Evolutionary conservation across 192 early-diverging fungal genomes (phyloP), one percentile per base, ranked within the genome.

Genomic region (Entomortierella parvispora): DNA sequence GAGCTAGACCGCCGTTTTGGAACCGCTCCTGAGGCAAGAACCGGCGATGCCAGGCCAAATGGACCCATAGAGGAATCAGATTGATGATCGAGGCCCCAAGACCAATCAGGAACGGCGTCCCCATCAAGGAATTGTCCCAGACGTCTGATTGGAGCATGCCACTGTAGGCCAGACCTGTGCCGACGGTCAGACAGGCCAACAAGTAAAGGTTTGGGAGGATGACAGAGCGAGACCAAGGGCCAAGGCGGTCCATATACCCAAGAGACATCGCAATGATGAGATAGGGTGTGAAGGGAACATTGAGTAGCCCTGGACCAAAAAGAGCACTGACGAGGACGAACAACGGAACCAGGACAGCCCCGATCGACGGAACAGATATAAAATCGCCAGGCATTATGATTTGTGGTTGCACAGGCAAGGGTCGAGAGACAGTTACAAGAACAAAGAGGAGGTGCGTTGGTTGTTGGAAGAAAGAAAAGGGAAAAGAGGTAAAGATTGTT

Each of bases 241-340:
- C 71, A 2, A 75, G 71, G 22, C 65, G 42, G 15, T 68, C 72
- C 6, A 76, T 58, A 33, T 76, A 76, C 5, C 53, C 59, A 1
- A 76, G 53, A 0, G 72, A 62, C 40, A 76, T 25, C n/a, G 72
- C 65, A 15, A 76, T 55, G 31, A 51, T 37, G 7, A 76, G 25
- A 32, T 76, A 76, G 2, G 72, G 72, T 1, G 64, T 45, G 12
- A 58, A 45, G 2, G 59, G 2, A 10, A 61, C 56, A 31, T 76
- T 66, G 7, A 76, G 58, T n/a, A 76, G 43, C 18, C 72, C 72
- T 20, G 72, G 58, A 0, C 72, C 72, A 58, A 76, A 76, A 37
- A 76, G 32, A 18, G 72, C 66, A 44, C 58, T 61, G 44, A 68
- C 51, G 3, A 76, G 58, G n/a, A 76, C 72, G 0, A 68, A 23